Evolutionary conservation across 805 yeast species (phyloP).

Genomic region (Starmerella sp.): DNA sequence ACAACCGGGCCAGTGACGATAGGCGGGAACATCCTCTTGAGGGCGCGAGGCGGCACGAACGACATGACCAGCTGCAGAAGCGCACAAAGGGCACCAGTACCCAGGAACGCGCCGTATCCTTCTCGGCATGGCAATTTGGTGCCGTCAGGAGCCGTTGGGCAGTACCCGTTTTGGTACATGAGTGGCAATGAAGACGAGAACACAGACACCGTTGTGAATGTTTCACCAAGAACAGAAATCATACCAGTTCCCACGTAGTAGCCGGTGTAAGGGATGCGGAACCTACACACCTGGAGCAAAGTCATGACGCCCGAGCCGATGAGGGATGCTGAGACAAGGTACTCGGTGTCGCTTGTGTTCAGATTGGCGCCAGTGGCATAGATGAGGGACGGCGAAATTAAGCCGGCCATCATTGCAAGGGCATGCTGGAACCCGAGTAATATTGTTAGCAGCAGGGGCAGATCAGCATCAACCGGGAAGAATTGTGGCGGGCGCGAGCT

Average conservation of each 20-base stretch:
- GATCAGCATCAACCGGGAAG: constrained; percentile 65
- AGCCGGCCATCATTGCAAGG: constrained; percentile 84
- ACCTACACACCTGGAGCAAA: constrained; percentile 64
- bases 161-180: constrained; percentile 64
- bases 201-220: constrained; percentile 78
- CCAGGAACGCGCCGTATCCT: constrained; percentile 81
- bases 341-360: constrained; percentile 39
- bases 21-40: constrained; percentile 75
- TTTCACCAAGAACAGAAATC: constrained; percentile 81
- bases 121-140: constrained; percentile 67
- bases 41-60: constrained; percentile 59
- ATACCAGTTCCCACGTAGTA: constrained; percentile 81
- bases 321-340: constrained; percentile 58
- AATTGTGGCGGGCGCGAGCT: constrained; percentile 54
- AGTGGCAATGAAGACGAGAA: constrained; percentile 64
- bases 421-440: constrained; percentile 80
- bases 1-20: constrained; percentile 92
- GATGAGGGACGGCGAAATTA: constrained; percentile 71
- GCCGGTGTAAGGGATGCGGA: constrained; percentile 61
- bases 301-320: constrained; percentile 65
- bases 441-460: constrained; percentile 71
- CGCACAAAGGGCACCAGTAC: constrained; percentile 68
- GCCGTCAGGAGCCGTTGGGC: constrained; percentile 57
- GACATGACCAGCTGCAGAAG: constrained; percentile 61
- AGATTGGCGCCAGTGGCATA: constrained; percentile 57